These are phyloP conservation scores for Solanum chacoense DNA, from an alignment of 305 asterid species.

Conservation along the genomic window DNA sequence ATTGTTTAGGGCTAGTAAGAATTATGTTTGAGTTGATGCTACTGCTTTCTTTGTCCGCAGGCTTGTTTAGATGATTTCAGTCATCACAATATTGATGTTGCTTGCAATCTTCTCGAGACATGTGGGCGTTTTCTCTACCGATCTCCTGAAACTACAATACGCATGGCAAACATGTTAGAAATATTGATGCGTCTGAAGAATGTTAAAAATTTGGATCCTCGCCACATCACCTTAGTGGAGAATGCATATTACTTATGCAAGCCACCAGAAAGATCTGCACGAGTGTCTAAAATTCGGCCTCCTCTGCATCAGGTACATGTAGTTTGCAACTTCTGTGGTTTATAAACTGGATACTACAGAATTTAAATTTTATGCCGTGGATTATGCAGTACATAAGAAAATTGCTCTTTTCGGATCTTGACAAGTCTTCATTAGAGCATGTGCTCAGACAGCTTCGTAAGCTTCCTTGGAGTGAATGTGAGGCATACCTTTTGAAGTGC, in stretches of 20 bases:
- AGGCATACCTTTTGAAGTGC: slow-evolving; percentile 77
- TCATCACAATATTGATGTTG: slow-evolving; percentile 95
- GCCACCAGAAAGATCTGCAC: slow-evolving; percentile 99
- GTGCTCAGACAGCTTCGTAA: slow-evolving; percentile 91
- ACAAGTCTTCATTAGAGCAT: slow-evolving; percentile 81
- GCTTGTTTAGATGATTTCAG: slow-evolving; percentile 96
- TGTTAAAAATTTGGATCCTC: slow-evolving; percentile 98
- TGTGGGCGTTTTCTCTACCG: slow-evolving; percentile 98
- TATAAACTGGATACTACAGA: slow-evolving; percentile 5
- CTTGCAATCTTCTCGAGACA: slow-evolving; percentile 98
- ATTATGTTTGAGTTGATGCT: not conserved
- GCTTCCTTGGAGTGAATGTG: slow-evolving; percentile 96
- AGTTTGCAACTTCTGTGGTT: slow-evolving; percentile 2
- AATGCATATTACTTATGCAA: slow-evolving; percentile 97
- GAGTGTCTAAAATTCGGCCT: slow-evolving; percentile 93
- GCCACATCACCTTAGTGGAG: slow-evolving; percentile 91
- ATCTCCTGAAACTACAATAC: slow-evolving; percentile 82
- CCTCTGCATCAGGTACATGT: slow-evolving; percentile 83
- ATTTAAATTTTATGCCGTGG: slow-evolving; percentile 15
- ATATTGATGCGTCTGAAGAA: slow-evolving; percentile 96
- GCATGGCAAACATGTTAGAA: slow-evolving; percentile 98
- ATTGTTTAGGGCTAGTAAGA: not conserved
- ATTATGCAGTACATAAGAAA: slow-evolving; percentile 80
- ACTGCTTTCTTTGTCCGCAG: slow-evolving; percentile 26
- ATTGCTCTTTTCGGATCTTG: slow-evolving; percentile 95